Base-by-base conservation (phyloP, 2,329 filamentous ascomycete genomes). In the Penicillium janthinellum region DNA sequence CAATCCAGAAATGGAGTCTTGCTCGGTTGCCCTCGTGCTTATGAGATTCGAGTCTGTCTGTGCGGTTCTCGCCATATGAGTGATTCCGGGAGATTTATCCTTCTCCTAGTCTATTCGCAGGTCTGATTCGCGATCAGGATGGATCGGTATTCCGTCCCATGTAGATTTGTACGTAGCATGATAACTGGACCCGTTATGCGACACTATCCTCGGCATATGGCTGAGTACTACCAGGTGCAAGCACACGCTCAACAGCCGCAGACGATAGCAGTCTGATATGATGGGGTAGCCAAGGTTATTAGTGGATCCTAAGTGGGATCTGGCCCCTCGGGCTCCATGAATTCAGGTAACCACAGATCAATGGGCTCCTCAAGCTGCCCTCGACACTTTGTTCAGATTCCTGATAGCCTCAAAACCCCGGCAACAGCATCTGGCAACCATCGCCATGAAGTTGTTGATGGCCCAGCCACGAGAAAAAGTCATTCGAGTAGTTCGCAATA, bases 1-100 rank as follows among this genome's bases (percentile, higher is more conserved):
- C 64, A 60, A 67, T 64, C 63, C 64, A 65, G 59, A 56, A 68
- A 61, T 64, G 62, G 57, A 60, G 42, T 55, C 44, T 61, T 57
- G 53, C 35, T 34, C 25, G 25, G 38, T 42, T 20, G 44, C 56
- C 28, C 50, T 31, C 31, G 22, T 45, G 22, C 20, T 14, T 20
- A 11, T 17, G 28, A n/a, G 47, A 20, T 15, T 49, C 6, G 28
- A 10, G 35, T 49, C 47, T 20, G 47, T 22, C 11, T 28, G 25
- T 17, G 31, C 28, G 5, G 47, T 49, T n/a, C 3, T 15, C 10
- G 28, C n/a, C n/a, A 35, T 5, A 49, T 35, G n/a, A 35, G 34
- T 14, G 47, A 31, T 17, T 12, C 11, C n/a, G 47, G 7, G 25
- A 31, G 47, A 49, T 20, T 3, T 4, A 35, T 20, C 34, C 28